Base-by-base conservation (phyloP, 768 basidiomycete genomes). In the Polyporus arcularius region DNA sequence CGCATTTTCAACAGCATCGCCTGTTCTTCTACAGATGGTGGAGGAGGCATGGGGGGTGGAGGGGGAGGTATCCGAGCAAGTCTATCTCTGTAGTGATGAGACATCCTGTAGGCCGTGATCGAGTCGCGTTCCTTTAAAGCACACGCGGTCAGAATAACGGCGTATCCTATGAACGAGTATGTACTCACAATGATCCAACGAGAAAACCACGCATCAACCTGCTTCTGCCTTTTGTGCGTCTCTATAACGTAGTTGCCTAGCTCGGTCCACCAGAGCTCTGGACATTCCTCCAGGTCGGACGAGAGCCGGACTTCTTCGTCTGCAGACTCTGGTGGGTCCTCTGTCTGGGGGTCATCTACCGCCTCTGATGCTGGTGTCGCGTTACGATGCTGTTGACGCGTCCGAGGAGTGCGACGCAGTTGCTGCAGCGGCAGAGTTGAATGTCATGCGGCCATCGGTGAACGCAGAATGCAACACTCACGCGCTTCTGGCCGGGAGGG, bases 251-350 rank as follows among this genome's bases (percentile, higher is more conserved):
- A 94, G 58, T 84, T 84, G 54, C 80, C 78, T 15, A 93, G 79
- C 68, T 90, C 90, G 28, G 77, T 80, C 46, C 78, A 74, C 92
- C 92, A 94, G 15, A 94, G 70, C 60, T 92, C 91, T 65, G 83
- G 82, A 64, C 86, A 91, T 60, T 92, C 92, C 31, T 92, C 90
- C 62, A 94, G 76, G 78, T 94, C 92, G 21, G 92, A 92, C 16
- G 90, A 90, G 12, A 83, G 75, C 41, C 75, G 75, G 49, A 67
- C 74, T 32, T 80, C 80, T 35, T 85, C 82, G 57, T 68, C 75
- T 55, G 64, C 75, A 56, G 65, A 73, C 68, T 68, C 70, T 57
- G 64, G 67, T 45, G 69, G 58, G 45, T 72, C 72, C 28, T 76
- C 72, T 41, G 59, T 71, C 67, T 53, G 57, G 30, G 65, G 42